Evolutionary conservation across 2,329 filamentous ascomycete species (phyloP).

Genomic region (Penicillium sp.): DNA sequence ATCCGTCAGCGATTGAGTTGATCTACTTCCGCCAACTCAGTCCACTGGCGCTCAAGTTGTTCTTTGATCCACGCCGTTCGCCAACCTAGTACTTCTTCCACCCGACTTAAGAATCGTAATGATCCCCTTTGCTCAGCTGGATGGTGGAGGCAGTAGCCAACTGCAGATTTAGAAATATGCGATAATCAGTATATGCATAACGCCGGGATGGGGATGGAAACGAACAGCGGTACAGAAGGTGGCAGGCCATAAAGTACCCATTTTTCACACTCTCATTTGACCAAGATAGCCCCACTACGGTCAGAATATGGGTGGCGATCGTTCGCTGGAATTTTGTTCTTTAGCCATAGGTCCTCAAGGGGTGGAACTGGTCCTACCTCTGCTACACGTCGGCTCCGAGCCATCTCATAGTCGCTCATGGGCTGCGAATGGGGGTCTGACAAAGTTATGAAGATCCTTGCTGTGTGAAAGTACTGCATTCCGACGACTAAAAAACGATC

Average conservation of each 20-base stretch:
- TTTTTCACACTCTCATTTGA: conserved; percentile 37
- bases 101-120: conserved; percentile 26
- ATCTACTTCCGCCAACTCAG: conserved; percentile 23
- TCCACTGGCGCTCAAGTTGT: conserved; percentile 31
- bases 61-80: conserved; percentile 32
- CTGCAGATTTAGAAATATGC: conserved; percentile 15
- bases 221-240: conserved; percentile 35
- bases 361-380: conserved; percentile 21
- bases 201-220: not conserved
- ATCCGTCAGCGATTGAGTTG: not conserved
- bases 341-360: not conserved
- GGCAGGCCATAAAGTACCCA: conserved; percentile 36
- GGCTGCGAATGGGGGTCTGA: conserved; percentile 24
- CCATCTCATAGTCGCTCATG: conserved; percentile 29
- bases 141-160: conserved; percentile 34
- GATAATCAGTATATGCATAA: not conserved
- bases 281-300: conserved; percentile 32
- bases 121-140: conserved; percentile 29
- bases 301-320: conserved; percentile 30
- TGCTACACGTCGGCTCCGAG: conserved; percentile 25
- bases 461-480: conserved; percentile 40
- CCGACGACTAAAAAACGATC: conserved; percentile 30
- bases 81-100: conserved; percentile 33
- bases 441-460: conserved; percentile 32
- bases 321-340: conserved; percentile 20